Base-by-base conservation (phyloP, 805 yeast genomes). In the Phaffomyces antillensis region DNA sequence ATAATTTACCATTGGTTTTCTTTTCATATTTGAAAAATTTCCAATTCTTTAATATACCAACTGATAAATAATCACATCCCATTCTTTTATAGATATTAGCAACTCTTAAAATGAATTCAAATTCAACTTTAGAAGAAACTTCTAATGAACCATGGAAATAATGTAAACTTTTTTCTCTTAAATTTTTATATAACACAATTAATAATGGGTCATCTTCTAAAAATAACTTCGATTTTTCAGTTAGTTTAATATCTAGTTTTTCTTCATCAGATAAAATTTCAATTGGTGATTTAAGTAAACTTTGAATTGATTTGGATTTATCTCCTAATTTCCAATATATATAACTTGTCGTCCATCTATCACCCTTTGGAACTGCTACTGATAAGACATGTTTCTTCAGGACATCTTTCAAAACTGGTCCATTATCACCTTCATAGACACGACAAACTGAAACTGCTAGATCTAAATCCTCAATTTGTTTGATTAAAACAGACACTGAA, bases 61-160 rank as follows among this genome's bases (percentile, higher is more conserved):
- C 58, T 0, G 89, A 80, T 36, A 91, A 61, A 48, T 80, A 76
- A 55, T 90, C 95, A 64, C 98, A 90, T 0, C 98, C 98, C 96
- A 90, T 87, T 46, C 95, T 70, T 15, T 78, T 72, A 56, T 88
- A 86, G 49, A 88, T 82, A 33, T 73, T 67, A 8, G 85, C 72
- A 8, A 82, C 83, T 50, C 80, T 76, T 12, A 76, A 55, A 15
- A 89, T 73, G 55, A 83, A 81, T 5, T 72, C 67, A 45, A 75
- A 77, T 55, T 91, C 97, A 5, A 57, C 43, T 11, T 52, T 64
- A 10, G 77, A 61, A 8, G 70, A 67, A 6, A 71, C 53, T 32
- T 57, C 60, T 24, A 67, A 43, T 0, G 81, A 70, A 2, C 81
- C 84, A 45, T 69, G 59, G 38, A 74, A 67, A 45, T 79, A 76